Evolutionary conservation across 1,139 yeast genomes (phyloP).

Genomic region (Hansenula sp.): DNA sequence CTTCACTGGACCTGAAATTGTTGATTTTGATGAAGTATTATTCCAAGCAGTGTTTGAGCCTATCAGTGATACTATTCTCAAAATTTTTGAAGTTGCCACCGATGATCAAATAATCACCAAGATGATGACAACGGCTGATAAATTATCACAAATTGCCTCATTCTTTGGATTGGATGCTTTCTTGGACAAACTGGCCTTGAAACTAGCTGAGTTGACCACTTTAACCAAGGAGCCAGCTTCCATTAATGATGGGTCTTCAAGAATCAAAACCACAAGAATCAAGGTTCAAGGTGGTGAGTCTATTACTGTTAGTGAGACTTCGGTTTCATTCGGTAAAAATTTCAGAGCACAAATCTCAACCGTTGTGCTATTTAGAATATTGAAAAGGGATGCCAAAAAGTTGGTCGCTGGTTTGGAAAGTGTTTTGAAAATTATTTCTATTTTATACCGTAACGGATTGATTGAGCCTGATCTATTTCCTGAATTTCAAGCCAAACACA

Average conservation of each 20-base stretch:
- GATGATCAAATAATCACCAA: constrained; percentile 88
- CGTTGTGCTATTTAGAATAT: constrained; percentile 76
- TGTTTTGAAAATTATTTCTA: constrained; percentile 56
- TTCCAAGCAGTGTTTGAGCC: constrained; percentile 53
- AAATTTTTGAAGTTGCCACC: constrained; percentile 79
- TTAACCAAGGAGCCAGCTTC: constrained; percentile 28
- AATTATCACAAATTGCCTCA: constrained; percentile 72
- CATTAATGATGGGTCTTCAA: not conserved
- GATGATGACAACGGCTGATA: constrained; percentile 84
- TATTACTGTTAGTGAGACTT: constrained; percentile 72
- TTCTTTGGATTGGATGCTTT: constrained; percentile 53
- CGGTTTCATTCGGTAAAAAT: constrained; percentile 84
- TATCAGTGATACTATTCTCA: constrained; percentile 65
- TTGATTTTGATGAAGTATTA: constrained; percentile 52
- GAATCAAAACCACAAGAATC: constrained; percentile 20
- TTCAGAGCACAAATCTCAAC: constrained; percentile 89
- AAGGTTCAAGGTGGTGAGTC: constrained; percentile 35
- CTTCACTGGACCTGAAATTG: constrained; percentile 26
- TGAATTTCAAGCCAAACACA: constrained; percentile 56
- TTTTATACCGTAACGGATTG: constrained; percentile 70
- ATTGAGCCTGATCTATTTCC: constrained; percentile 63
- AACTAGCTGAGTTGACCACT: constrained; percentile 61
- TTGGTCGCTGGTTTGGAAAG: constrained; percentile 52
- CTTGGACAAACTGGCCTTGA: constrained; percentile 61
- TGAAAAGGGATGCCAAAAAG: constrained; percentile 44